Base-by-base conservation (phyloP, 257 asterid species). In the Solanum lignicaule region DNA sequence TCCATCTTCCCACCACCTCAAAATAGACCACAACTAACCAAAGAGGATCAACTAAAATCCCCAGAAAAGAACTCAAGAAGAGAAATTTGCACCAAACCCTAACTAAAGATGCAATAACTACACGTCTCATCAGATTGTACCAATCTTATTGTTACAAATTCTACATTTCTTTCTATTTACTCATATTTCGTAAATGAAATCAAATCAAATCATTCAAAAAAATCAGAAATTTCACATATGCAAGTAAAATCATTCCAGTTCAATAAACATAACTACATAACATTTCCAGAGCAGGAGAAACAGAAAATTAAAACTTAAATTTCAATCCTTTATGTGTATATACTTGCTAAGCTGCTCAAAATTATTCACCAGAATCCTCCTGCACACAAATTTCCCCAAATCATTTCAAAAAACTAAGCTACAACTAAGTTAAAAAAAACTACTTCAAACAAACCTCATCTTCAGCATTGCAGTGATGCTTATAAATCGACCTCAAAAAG, bases 381-480 rank as follows among this genome's bases (percentile, higher is more conserved):
- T 75, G 83, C 83, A 75, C 31, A 75, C 20, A 78, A 78, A 71
- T 71, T 81, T 29, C 38, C 9, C 38, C 58, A 81, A 81, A 81
- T 81, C 29, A 78, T 14, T 25, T 1, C 12, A 27, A 15, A 46
- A 81, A 81, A 15, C 0, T 43, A 4, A 15, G 21, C 11, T 41
- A 20, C 60, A 46, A 79, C 1, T 81, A 25, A 46, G 31, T 48
- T 85, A 52, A 4, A 16, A 21, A 75, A 35, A 32, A 60, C 41
- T 25, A 10, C 36, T 33, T 14, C 21, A 21, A 31, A 88, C 87
- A 23, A 27, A 91, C 98, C 98, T 95, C 98, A 84, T 95, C 98
- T 89, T 95, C 98, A 72, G 98, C 98, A 92, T 95, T 95, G 93
- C 98, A 95, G 90, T 95, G 98, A 93, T 95, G 98, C 86, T 93